Percentiles rank a stretch among this genome's conserved stretches.
Conservation (phyloP, 805 yeast genomes). For the Blastobotrys chiropterorum region DNA sequence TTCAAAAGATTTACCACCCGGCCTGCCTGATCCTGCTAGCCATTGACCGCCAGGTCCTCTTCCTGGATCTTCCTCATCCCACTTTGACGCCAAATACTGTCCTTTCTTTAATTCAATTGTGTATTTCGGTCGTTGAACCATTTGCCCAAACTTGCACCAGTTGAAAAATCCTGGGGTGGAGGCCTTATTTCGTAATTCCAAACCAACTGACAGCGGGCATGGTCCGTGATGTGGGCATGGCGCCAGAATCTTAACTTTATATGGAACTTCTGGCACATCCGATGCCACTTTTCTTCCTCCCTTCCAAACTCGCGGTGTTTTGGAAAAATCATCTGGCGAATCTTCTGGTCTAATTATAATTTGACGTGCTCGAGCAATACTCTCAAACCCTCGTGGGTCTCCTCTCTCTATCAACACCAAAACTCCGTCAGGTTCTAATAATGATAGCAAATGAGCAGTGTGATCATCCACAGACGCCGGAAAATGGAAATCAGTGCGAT, state of each 20-base stretch:
- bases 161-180: conserved; percentile 34
- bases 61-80: conserved; percentile 56
- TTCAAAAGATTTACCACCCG: conserved; percentile 64
- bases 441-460: conserved; percentile 49
- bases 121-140: conserved; percentile 70
- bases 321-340: conserved; percentile 24
- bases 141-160: conserved; percentile 71
- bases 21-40: conserved; percentile 71
- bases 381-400: conserved; percentile 81
- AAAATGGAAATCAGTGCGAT: conserved; percentile 52
- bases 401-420: conserved; percentile 83
- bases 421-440: conserved; percentile 73
- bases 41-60: conserved; percentile 44
- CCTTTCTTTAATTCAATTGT: conserved; percentile 85
- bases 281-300: background rate
- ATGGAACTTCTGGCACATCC: conserved; percentile 24
- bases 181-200: conserved; percentile 29
- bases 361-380: conserved; percentile 85
- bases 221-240: conserved; percentile 86
- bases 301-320: conserved; percentile 16
- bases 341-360: conserved; percentile 75
- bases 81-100: conserved; percentile 57
- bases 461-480: conserved; percentile 70
- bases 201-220: conserved; percentile 81
- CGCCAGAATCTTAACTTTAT: conserved; percentile 64